Percentiles rank a stretch among this genome's conserved stretches.
These are phyloP conservation scores for Stygiomarasmius scandens DNA, from an alignment of 1,284 basidiomycete species.

Conservation along the genomic window DNA sequence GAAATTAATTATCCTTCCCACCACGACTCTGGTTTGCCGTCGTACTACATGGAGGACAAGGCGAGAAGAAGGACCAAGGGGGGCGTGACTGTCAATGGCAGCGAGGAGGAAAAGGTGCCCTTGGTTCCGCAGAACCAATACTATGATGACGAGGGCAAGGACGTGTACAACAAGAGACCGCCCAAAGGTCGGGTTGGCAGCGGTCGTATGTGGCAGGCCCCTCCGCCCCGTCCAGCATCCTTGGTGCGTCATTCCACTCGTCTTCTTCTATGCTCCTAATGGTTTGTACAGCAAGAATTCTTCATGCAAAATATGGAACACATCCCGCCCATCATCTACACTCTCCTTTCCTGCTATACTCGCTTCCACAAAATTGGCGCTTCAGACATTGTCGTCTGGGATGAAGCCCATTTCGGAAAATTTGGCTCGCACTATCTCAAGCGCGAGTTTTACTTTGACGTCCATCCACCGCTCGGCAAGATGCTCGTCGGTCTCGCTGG, in stretches of 20 bases:
- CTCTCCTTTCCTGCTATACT: slow-evolving; percentile 91
- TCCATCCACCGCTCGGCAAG: slow-evolving; percentile 98
- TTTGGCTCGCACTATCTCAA: slow-evolving; percentile 97
- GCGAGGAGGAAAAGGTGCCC: slow-evolving; percentile 39
- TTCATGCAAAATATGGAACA: slow-evolving; percentile 83
- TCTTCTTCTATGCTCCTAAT: slow-evolving; percentile 4
- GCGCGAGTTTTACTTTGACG: slow-evolving; percentile 94
- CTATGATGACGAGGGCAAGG: slow-evolving; percentile 72
- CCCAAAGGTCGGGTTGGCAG: slow-evolving; percentile 54
- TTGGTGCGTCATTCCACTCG: slow-evolving; percentile 40
- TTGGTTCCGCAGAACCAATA: slow-evolving; percentile 34
- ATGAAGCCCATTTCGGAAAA: slow-evolving; percentile 99
- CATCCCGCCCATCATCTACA: slow-evolving; percentile 85
- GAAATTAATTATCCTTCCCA: slow-evolving; percentile 62
- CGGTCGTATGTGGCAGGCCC: slow-evolving; percentile 61
- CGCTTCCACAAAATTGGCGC: slow-evolving; percentile 95
- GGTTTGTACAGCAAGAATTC: slow-evolving; percentile 65
- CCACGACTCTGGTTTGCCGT: slow-evolving; percentile 47
- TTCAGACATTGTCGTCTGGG: slow-evolving; percentile 91
- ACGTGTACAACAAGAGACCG: slow-evolving; percentile 68
- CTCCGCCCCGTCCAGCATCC: slow-evolving; percentile 68
- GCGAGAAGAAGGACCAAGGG: slow-evolving; percentile 52
- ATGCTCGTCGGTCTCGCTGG: slow-evolving; percentile 97
- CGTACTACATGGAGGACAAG: slow-evolving; percentile 81
- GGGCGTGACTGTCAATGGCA: slow-evolving; percentile 36